Evolutionary conservation across 441 rosid species (phyloP).

Genomic region (Adansonia rubrostipa): DNA sequence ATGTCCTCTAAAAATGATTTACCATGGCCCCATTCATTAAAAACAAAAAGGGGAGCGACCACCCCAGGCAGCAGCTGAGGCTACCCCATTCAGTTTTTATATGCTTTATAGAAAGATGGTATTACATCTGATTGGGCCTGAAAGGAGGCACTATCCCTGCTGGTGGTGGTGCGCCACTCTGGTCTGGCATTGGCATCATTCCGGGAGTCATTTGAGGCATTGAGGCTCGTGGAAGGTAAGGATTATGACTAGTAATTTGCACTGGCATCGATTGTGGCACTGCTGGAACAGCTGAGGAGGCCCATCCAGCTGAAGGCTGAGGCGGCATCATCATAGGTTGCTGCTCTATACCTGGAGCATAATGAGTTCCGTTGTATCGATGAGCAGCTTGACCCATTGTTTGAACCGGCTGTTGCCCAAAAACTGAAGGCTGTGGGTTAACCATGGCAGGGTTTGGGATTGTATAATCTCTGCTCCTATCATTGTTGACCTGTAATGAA

Average conservation of each 20-base stretch:
- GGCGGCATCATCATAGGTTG: conserved; percentile 28
- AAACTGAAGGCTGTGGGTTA: conserved; percentile 65
- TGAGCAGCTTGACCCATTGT: conserved; percentile 45
- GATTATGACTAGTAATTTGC: conserved; percentile 49
- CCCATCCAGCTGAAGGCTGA: conserved; percentile 71
- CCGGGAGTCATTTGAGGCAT: conserved; percentile 60
- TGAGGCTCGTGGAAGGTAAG: conserved; percentile 58
- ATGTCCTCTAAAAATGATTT: neutral
- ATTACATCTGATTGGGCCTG: conserved; percentile 40
- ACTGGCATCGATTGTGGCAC: conserved; percentile 56
- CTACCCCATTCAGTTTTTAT: neutral
- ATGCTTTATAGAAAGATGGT: neutral
- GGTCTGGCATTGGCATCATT: conserved; percentile 58
- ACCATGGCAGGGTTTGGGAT: conserved; percentile 55
- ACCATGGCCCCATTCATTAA: neutral
- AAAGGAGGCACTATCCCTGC: conserved; percentile 44
- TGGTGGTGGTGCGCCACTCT: conserved; percentile 35
- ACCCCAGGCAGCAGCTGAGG: neutral
- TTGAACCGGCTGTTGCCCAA: conserved; percentile 71
- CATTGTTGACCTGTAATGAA: conserved; percentile 75
- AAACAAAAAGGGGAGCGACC: neutral
- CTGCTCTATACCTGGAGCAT: conserved; percentile 42
- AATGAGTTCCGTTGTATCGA: conserved; percentile 50
- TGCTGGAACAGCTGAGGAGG: conserved; percentile 40
- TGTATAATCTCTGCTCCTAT: conserved; percentile 89